Percentiles rank a stretch among this genome's conserved stretches.
Conservation (phyloP, 306 rosid genomes). For the Begonia masoniana region DNA sequence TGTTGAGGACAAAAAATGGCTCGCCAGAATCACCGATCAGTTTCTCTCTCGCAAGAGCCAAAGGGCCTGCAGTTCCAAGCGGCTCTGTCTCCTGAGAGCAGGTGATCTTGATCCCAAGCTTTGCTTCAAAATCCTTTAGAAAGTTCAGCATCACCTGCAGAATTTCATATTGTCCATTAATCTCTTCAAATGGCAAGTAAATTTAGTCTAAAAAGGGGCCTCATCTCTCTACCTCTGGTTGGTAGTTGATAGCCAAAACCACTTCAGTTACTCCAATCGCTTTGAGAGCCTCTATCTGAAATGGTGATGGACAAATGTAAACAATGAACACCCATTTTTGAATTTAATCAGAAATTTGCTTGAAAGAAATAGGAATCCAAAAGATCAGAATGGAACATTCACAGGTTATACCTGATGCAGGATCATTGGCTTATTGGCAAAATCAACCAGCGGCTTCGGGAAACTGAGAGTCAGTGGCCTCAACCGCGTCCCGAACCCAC, state of each 20-base stretch:
- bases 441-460: constrained; percentile 99
- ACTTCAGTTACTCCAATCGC: constrained; percentile 87
- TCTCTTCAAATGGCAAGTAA: constrained; percentile 10
- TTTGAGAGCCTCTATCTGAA: constrained; percentile 94
- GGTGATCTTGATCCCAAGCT: constrained; percentile 86
- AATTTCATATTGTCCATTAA: constrained; percentile 13
- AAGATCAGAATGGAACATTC: neutral
- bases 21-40: constrained; percentile 67
- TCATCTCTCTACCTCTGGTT: constrained; percentile 67
- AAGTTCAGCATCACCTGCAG: constrained; percentile 89
- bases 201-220: constrained; percentile 1
- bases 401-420: constrained; percentile 67
- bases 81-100: constrained; percentile 99
- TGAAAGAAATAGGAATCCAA: constrained; percentile 4
- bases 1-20: constrained; percentile 96
- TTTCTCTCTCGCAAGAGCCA: constrained; percentile 98
- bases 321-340: too few species aligned
- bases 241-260: constrained; percentile 96
- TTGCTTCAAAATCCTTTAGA: constrained; percentile 82
- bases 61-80: constrained; percentile 94
- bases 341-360: too few species aligned
- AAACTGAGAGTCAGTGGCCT: constrained; percentile 98
- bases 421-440: constrained; percentile 98
- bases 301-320: neutral
- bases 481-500: constrained; percentile 97